phyloP scores from a whole-genome alignment of 257 asterid genomes.

The Gentiana straminea region DNA sequence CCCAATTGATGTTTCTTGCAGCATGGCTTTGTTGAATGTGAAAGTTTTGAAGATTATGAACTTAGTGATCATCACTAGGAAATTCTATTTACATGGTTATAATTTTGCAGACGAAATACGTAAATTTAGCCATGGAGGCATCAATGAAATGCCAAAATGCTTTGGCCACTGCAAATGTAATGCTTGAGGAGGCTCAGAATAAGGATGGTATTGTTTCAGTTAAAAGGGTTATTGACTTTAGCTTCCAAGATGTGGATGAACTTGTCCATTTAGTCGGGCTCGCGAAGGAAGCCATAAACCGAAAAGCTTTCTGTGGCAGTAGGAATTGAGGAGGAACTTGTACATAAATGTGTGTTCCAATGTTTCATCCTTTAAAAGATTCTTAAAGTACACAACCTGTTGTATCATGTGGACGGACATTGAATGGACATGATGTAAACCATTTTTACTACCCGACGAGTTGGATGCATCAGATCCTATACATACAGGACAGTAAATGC shows the following conservation, averaged over 20 bases:
- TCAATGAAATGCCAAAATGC: conserved; percentile 49
- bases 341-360: conserved; percentile 23
- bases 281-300: conserved; percentile 53
- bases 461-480: too few species aligned
- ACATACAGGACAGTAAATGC: conserved; percentile 16
- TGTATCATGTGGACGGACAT: too few species aligned
- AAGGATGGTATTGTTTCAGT: conserved; percentile 48
- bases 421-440: too few species aligned
- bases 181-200: conserved; percentile 37
- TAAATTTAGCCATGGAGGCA: conserved; percentile 84
- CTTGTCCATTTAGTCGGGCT: conserved; percentile 44
- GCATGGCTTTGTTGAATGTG: not conserved
- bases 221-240: conserved; percentile 61
- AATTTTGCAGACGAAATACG: conserved; percentile 55
- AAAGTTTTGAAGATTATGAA: not conserved
- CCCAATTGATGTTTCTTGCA: not conserved
- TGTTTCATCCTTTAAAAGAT: conserved; percentile 9
- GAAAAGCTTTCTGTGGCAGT: conserved; percentile 32
- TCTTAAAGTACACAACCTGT: too few species aligned
- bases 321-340: conserved; percentile 36
- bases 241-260: conserved; percentile 70
- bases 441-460: too few species aligned
- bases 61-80: not conserved
- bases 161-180: conserved; percentile 49
- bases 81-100: too few species aligned